Conservation (phyloP, 805 yeast genomes). For the Saturnispora dispora region DNA sequence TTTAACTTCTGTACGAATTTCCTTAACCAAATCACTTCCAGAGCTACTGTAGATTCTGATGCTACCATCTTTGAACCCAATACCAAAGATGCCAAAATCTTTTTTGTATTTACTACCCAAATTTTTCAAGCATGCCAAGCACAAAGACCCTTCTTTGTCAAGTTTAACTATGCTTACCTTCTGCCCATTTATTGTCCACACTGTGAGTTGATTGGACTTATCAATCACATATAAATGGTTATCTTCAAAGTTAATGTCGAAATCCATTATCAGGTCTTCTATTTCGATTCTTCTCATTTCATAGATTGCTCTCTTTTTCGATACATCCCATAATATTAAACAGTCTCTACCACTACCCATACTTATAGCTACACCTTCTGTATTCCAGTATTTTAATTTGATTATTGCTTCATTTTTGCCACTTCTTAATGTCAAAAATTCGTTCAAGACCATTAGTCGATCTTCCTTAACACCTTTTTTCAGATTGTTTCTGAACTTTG, state of each 20-base stretch:
- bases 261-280: conserved; percentile 15
- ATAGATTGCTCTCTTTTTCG: conserved; percentile 42
- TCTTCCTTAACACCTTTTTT: conserved; percentile 41
- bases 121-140: not conserved
- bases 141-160: not conserved
- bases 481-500: conserved; percentile 26
- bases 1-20: not conserved
- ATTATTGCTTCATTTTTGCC: conserved; percentile 43
- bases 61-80: not conserved
- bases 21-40: not conserved
- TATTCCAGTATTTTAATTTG: conserved; percentile 36
- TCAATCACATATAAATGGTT: conserved; percentile 33
- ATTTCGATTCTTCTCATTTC: conserved; percentile 11
- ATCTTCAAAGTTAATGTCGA: conserved; percentile 30
- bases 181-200: conserved; percentile 7
- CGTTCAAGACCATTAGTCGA: conserved; percentile 47
- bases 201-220: conserved; percentile 43
- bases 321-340: conserved; percentile 54
- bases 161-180: not conserved
- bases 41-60: not conserved
- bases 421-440: conserved; percentile 41
- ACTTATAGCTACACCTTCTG: conserved; percentile 47
- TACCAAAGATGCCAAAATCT: not conserved
- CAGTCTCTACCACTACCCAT: conserved; percentile 46
- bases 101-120: not conserved